Percentiles rank a stretch among this genome's conserved stretches.
phyloP scores from a whole-genome alignment of 2,329 filamentous ascomycete genomes.

The Cladophialophora carrionii region DNA sequence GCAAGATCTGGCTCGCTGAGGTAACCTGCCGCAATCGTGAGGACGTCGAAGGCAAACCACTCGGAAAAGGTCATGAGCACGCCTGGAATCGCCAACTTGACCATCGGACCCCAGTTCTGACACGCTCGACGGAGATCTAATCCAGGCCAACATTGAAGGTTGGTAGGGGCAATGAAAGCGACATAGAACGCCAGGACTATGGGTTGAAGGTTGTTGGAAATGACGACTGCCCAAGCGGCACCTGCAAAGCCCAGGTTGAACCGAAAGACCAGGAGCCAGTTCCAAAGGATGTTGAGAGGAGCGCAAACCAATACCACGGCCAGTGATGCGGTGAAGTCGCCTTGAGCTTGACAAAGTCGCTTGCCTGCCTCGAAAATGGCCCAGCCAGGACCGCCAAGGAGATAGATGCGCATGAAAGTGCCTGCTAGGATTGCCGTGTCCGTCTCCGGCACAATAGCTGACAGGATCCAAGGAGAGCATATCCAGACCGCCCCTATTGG shows the following conservation, averaged over 20 bases:
- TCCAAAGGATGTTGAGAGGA: constrained; percentile 71
- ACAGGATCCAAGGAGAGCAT: constrained; percentile 62
- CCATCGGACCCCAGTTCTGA: constrained; percentile 73
- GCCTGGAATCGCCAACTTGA: constrained; percentile 75
- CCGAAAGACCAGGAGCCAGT: constrained; percentile 71
- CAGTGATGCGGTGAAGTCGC: constrained; percentile 71
- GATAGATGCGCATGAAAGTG: constrained; percentile 65
- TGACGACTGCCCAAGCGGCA: constrained; percentile 68
- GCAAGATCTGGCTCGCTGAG: constrained; percentile 73
- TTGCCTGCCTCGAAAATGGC: constrained; percentile 71
- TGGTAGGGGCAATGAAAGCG: constrained; percentile 59
- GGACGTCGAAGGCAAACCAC: constrained; percentile 81
- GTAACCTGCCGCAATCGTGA: constrained; percentile 72
- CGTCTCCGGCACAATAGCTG: constrained; percentile 64
- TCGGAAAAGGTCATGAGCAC: constrained; percentile 85
- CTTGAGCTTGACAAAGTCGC: constrained; percentile 78
- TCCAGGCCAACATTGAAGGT: constrained; percentile 72
- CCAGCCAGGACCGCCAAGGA: constrained; percentile 71
- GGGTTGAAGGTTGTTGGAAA: constrained; percentile 70
- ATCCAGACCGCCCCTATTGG: constrained; percentile 69
- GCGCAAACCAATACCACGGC: constrained; percentile 78
- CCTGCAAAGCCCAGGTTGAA: constrained; percentile 68
- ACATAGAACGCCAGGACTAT: constrained; percentile 68
- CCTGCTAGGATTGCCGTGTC: constrained; percentile 69
- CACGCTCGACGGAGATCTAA: constrained; percentile 65